Conservation (phyloP, 148 eudicot species). For the Salicornia ramosissima region DNA sequence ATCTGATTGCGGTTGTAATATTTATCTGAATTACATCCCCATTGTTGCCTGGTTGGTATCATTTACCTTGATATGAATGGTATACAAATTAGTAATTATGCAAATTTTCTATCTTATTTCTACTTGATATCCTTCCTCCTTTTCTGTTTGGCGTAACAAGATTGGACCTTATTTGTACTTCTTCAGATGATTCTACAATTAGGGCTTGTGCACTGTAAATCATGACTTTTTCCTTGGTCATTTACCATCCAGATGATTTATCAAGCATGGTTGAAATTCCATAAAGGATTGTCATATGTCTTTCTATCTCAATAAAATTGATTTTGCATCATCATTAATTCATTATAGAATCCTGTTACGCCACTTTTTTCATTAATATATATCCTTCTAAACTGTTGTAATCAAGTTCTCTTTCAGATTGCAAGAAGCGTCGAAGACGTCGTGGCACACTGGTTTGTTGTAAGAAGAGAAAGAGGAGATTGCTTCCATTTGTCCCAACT, state of each 20-base stretch:
- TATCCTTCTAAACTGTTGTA: slow-evolving; percentile 17
- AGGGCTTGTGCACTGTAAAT: background rate
- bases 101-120: background rate
- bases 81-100: background rate
- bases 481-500: slow-evolving; percentile 58
- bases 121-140: background rate
- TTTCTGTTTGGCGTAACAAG: background rate
- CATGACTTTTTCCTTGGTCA: background rate
- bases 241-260: background rate
- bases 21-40: background rate
- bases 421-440: slow-evolving; percentile 69
- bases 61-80: background rate
- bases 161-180: background rate
- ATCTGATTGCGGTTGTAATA: background rate
- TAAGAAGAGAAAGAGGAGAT: slow-evolving; percentile 65
- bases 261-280: background rate
- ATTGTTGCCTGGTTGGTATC: background rate
- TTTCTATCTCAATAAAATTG: background rate
- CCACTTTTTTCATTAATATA: background rate
- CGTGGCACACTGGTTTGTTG: slow-evolving; percentile 48
- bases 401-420: slow-evolving; percentile 38
- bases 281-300: background rate
- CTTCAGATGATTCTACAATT: background rate
- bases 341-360: background rate
- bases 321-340: background rate